These are phyloP conservation scores for Pelargonium australe DNA, from an alignment of 441 rosid genomes.

Conservation along the genomic window DNA sequence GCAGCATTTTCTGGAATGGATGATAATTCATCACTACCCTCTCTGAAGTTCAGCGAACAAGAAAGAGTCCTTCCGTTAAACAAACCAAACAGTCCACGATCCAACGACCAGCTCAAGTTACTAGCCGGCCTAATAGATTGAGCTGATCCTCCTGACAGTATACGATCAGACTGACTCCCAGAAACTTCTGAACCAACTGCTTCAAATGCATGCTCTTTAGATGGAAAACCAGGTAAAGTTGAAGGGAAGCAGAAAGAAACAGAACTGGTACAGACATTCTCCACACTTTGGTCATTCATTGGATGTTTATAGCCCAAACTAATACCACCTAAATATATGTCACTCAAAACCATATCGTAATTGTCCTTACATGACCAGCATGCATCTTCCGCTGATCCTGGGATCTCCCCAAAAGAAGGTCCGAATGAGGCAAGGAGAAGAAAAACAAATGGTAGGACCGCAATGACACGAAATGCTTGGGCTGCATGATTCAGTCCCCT, in stretches of 20 bases:
- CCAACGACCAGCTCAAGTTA: conserved; percentile 45
- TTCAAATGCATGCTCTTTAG: conserved; percentile 23
- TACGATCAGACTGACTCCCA: conserved; percentile 29
- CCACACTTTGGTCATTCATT: conserved; percentile 20
- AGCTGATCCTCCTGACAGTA: conserved; percentile 27
- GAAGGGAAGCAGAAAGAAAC: conserved; percentile 67
- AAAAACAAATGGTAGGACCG: conserved; percentile 50
- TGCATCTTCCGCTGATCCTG: conserved; percentile 37
- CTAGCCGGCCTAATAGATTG: conserved; percentile 23
- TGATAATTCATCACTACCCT: conserved; percentile 28
- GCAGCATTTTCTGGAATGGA: conserved; percentile 25
- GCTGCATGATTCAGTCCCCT: conserved; percentile 45
- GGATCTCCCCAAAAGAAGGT: conserved; percentile 38
- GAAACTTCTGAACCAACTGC: conserved; percentile 31
- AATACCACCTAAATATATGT: conserved; percentile 28
- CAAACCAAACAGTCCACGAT: conserved; percentile 38
- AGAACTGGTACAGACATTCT: conserved; percentile 43
- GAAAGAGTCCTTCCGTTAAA: conserved; percentile 45
- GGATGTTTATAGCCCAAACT: conserved; percentile 31
- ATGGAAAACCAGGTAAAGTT: conserved; percentile 41
- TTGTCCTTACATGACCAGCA: conserved; percentile 37
- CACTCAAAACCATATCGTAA: conserved; percentile 22
- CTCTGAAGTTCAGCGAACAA: conserved; percentile 46
- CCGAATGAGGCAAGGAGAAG: conserved; percentile 40
- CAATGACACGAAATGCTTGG: conserved; percentile 34